These are phyloP conservation scores for Laetiporus sulphureus DNA, from an alignment of 1,284 basidiomycete genomes.

Conservation along the genomic window DNA sequence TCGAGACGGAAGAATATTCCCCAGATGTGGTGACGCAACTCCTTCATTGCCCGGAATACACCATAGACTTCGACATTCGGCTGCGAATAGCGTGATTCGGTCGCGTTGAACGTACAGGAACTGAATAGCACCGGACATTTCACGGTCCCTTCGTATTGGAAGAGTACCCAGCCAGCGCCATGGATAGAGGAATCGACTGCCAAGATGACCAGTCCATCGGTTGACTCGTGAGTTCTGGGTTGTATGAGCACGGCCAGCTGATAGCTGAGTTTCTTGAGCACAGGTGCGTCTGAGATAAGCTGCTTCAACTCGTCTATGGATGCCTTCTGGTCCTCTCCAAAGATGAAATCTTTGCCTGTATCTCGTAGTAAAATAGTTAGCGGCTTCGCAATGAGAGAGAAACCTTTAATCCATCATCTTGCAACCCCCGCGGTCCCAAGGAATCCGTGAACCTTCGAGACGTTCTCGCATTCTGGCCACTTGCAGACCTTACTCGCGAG, in stretches of 20 bases:
- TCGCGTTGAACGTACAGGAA: constrained; percentile 26
- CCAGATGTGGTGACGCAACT: constrained; percentile 23
- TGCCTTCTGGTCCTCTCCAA: constrained; percentile 12
- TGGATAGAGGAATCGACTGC: constrained; percentile 27
- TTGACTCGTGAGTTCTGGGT: not conserved
- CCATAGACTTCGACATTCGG: constrained; percentile 33
- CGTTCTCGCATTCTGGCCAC: constrained; percentile 22
- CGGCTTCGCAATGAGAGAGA: constrained; percentile 25
- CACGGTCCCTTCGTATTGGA: constrained; percentile 18
- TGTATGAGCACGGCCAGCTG: constrained; percentile 10
- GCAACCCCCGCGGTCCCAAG: constrained; percentile 25
- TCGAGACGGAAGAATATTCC: constrained; percentile 28
- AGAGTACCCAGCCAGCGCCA: constrained; percentile 28
- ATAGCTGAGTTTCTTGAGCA: constrained; percentile 27
- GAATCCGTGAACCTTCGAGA: constrained; percentile 28
- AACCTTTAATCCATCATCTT: constrained; percentile 27
- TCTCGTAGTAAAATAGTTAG: constrained; percentile 19
- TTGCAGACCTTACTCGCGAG: constrained; percentile 24
- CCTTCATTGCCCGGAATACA: constrained; percentile 26
- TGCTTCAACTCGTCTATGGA: constrained; percentile 24
- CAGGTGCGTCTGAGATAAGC: constrained; percentile 17
- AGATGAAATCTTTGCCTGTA: constrained; percentile 15
- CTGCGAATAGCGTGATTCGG: constrained; percentile 29
- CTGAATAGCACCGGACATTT: constrained; percentile 24
- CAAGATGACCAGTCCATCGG: constrained; percentile 25